A percentile compares a stretch with the other conserved stretches of the same genome.
phyloP scores from a whole-genome alignment of 768 basidiomycete genomes.

The Pleurotus djamor region DNA sequence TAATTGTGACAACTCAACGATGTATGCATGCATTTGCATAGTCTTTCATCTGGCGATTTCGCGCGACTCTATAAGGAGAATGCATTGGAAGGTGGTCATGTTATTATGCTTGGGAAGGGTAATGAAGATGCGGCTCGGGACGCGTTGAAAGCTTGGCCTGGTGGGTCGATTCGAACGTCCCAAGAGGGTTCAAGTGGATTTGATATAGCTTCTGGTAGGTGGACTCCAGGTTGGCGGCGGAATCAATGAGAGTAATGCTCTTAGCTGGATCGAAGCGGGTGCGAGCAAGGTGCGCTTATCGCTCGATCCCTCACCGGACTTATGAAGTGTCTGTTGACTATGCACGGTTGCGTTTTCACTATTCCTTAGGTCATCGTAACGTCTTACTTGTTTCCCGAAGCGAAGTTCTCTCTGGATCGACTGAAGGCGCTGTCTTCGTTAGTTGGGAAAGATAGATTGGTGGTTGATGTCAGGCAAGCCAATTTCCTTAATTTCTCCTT shows the following conservation, averaged over 20 bases:
- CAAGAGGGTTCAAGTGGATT: not conserved
- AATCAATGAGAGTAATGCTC: conserved; percentile 78
- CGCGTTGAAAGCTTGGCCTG: conserved; percentile 83
- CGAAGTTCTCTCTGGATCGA: conserved; percentile 72
- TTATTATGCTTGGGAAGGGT: conserved; percentile 91
- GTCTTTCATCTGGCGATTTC: conserved; percentile 78
- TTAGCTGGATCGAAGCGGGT: conserved; percentile 82
- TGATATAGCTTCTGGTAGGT: conserved; percentile 34
- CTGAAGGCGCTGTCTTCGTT: conserved; percentile 56
- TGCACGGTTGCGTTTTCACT: too few relatives aligned
- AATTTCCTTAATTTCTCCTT: not conserved
- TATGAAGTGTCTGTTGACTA: not conserved
- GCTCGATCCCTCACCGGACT: not conserved
- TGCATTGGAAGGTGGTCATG: conserved; percentile 81
- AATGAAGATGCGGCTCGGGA: conserved; percentile 89
- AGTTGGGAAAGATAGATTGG: conserved; percentile 84
- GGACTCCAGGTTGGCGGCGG: conserved; percentile 93
- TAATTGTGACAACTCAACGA: too few relatives aligned
- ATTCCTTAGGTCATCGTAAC: conserved; percentile 88
- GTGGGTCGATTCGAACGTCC: conserved; percentile 29
- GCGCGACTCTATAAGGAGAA: conserved; percentile 74
- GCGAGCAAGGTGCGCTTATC: conserved; percentile 70
- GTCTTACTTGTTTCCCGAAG: conserved; percentile 89
- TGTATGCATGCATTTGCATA: too few relatives aligned
- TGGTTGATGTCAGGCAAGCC: conserved; percentile 89